A percentile compares a stretch with the other conserved stretches of the same genome.
These are phyloP conservation scores for Linnemannia elongata DNA, from an alignment of 192 early-diverging fungal species.

Conservation along the genomic window DNA sequence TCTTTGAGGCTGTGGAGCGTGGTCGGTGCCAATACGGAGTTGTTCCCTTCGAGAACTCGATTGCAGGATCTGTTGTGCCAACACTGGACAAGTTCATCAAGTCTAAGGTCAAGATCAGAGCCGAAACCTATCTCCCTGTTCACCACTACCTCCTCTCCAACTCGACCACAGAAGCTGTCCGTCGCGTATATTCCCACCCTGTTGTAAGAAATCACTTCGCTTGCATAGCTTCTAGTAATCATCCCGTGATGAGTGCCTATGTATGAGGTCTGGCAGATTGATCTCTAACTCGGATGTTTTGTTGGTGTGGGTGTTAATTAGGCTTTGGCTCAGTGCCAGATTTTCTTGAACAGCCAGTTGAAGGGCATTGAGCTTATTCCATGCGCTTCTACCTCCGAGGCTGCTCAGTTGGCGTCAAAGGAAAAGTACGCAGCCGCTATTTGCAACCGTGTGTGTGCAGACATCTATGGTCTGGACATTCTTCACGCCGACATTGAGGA, in stretches of 20 bases:
- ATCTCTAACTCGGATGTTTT: background rate
- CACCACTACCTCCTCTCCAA: slow-evolving; percentile 87
- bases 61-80: slow-evolving; percentile 85
- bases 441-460: slow-evolving; percentile 82
- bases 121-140: slow-evolving; percentile 85
- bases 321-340: slow-evolving; percentile 86
- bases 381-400: slow-evolving; percentile 87
- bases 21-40: slow-evolving; percentile 88
- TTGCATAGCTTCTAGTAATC: too few species aligned
- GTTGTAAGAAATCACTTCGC: slow-evolving; percentile 55
- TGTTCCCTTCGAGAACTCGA: slow-evolving; percentile 97
- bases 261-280: too few species aligned
- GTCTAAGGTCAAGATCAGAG: slow-evolving; percentile 77
- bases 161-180: slow-evolving; percentile 72
- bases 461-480: slow-evolving; percentile 84
- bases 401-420: slow-evolving; percentile 86
- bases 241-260: too few species aligned
- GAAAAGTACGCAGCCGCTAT: slow-evolving; percentile 87
- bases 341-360: slow-evolving; percentile 79
- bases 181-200: slow-evolving; percentile 82
- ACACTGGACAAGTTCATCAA: slow-evolving; percentile 87
- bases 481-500: slow-evolving; percentile 86
- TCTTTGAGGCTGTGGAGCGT: slow-evolving; percentile 83
- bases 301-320: slow-evolving; percentile 30
- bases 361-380: slow-evolving; percentile 79